Percentiles rank a stretch among this genome's conserved stretches.
Conservation (phyloP, 169 alveolate species). For the Cryptosporidium canis region DNA sequence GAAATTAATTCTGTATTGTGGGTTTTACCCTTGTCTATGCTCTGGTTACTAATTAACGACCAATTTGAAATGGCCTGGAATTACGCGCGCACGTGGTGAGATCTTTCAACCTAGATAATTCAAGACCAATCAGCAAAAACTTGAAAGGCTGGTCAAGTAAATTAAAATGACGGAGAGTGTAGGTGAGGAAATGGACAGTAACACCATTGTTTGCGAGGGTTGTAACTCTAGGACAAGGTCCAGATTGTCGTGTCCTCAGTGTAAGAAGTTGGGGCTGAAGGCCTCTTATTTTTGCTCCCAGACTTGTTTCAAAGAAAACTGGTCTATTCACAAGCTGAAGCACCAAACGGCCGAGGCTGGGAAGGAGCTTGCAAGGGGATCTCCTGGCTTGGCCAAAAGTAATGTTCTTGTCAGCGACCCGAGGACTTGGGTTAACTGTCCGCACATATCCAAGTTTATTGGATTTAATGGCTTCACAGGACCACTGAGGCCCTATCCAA, state of each 20-base stretch:
- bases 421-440: constrained; percentile 66
- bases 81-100: constrained; percentile 4
- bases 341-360: constrained; percentile 82
- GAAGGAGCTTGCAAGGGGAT: background rate
- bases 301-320: constrained; percentile 92
- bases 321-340: constrained; percentile 89
- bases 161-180: background rate
- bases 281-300: constrained; percentile 93
- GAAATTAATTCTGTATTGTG: background rate
- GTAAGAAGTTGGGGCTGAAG: constrained; percentile 81
- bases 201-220: constrained; percentile 67
- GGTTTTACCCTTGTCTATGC: background rate
- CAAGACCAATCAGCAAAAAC: background rate
- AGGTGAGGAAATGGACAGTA: background rate
- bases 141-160: background rate
- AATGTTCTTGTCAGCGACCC: constrained; percentile 17
- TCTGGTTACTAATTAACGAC: background rate
- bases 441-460: constrained; percentile 51
- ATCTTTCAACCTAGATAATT: background rate
- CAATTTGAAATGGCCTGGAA: background rate
- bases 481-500: constrained; percentile 92
- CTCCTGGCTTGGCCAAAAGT: background rate
- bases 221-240: constrained; percentile 77
- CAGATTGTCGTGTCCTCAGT: constrained; percentile 85
- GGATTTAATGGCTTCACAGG: constrained; percentile 87